Evolutionary conservation across 768 basidiomycete genomes (phyloP).

Genomic region (Panus rudis): DNA sequence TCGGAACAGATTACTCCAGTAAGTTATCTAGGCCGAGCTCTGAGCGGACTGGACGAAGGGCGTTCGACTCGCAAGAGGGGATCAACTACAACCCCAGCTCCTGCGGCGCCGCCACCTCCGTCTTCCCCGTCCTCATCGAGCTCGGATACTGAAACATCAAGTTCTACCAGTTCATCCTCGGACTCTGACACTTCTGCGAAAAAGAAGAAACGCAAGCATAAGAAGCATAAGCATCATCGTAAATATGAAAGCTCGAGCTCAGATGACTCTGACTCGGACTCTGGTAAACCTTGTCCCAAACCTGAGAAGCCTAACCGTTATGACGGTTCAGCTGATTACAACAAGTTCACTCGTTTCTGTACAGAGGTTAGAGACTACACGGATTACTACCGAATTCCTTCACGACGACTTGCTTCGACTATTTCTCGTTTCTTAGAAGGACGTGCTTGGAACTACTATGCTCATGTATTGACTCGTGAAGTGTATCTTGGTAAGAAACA

Average conservation of each 20-base stretch:
- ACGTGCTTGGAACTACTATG: conserved; percentile 19
- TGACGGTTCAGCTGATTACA: conserved; percentile 2
- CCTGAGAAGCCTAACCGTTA: conserved; percentile 6
- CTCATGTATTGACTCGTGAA: no score
- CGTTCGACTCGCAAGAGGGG: background rate
- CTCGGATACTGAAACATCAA: no score
- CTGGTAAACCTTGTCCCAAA: conserved; percentile 6
- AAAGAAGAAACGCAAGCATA: conserved; percentile 1
- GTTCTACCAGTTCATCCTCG: background rate
- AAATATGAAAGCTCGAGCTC: no score
- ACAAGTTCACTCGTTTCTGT: conserved; percentile 8
- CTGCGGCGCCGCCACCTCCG: no score
- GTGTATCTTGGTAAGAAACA: no score
- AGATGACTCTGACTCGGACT: no score
- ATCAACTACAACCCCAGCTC: no score
- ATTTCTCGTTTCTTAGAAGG: conserved; percentile 14
- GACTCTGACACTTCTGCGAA: background rate
- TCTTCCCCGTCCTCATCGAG: no score
- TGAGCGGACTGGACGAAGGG: background rate
- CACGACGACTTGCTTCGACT: background rate
- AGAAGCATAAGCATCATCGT: background rate
- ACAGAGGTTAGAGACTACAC: conserved; percentile 3
- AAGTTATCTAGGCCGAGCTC: background rate
- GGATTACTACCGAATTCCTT: background rate
- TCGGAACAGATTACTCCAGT: conserved; percentile 3